phyloP scores from a whole-genome alignment of 2,329 filamentous ascomycete species.

The Sclerotinia trifoliorum region DNA sequence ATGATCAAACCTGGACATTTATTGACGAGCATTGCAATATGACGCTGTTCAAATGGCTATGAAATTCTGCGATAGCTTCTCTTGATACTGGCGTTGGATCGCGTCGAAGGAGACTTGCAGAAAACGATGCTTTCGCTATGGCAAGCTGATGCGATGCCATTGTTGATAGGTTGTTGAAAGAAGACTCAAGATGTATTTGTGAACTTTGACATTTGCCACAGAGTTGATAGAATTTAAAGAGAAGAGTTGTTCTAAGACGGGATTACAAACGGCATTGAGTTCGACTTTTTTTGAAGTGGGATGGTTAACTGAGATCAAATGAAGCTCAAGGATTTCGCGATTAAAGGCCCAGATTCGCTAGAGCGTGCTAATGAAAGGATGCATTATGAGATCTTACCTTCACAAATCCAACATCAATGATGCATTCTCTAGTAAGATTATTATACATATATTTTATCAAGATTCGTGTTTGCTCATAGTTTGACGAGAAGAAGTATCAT shows the following conservation, averaged over 20 bases:
- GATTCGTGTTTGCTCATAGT: not conserved
- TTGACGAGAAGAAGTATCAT: not conserved
- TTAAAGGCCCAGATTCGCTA: slow-evolving; percentile 11
- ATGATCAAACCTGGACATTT: slow-evolving; percentile 80
- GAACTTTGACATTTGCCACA: slow-evolving; percentile 3
- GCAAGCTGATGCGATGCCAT: slow-evolving; percentile 71
- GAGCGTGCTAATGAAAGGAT: not conserved
- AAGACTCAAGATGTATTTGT: not conserved
- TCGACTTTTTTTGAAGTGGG: slow-evolving; percentile 6
- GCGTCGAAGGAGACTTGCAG: slow-evolving; percentile 68
- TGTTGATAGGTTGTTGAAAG: not conserved
- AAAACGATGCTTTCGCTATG: slow-evolving; percentile 77
- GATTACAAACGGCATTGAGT: not conserved
- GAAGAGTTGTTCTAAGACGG: not conserved
- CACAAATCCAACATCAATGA: not conserved
- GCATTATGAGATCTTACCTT: not conserved
- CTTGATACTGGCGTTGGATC: slow-evolving; percentile 69
- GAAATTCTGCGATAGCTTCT: slow-evolving; percentile 68
- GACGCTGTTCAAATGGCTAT: slow-evolving; percentile 62
- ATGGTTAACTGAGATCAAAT: slow-evolving; percentile 13
- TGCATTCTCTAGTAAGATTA: not conserved
- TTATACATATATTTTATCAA: not conserved
- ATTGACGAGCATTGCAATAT: slow-evolving; percentile 70
- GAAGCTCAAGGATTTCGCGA: slow-evolving; percentile 5
- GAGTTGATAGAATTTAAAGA: not conserved